Conservation (phyloP, 768 basidiomycete genomes). For the Tricholoma sp. region DNA sequence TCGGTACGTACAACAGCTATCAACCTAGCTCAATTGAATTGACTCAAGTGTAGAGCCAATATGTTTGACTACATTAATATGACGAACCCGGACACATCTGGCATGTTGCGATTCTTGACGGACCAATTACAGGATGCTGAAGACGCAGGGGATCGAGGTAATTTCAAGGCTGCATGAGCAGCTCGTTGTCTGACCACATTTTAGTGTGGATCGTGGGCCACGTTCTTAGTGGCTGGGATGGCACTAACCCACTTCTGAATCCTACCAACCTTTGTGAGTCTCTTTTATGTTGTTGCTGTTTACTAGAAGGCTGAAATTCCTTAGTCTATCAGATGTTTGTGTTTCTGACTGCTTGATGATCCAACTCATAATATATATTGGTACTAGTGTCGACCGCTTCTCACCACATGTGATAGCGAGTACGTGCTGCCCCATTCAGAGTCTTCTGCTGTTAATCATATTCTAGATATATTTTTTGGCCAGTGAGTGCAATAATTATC, state of each 20-base stretch:
- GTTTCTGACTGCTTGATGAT: constrained; percentile 5
- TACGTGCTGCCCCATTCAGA: constrained; percentile 26
- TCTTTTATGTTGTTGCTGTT: not conserved
- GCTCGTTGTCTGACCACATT: not conserved
- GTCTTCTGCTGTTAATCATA: not conserved
- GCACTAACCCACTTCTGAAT: constrained; percentile 54
- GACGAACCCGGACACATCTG: constrained; percentile 62
- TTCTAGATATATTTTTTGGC: constrained; percentile 68
- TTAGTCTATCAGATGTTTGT: constrained; percentile 36
- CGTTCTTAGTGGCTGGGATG: constrained; percentile 66
- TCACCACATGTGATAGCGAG: constrained; percentile 76
- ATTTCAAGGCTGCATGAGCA: not conserved
- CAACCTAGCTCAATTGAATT: not conserved
- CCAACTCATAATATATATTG: not conserved
- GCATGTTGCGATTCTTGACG: constrained; percentile 74
- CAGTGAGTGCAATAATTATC: constrained; percentile 31
- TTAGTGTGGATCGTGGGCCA: constrained; percentile 52
- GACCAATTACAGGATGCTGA: constrained; percentile 77
- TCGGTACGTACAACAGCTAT: constrained; percentile 18
- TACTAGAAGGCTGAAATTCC: not conserved
- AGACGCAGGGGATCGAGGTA: constrained; percentile 68
- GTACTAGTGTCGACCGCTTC: constrained; percentile 63
- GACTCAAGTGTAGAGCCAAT: constrained; percentile 42
- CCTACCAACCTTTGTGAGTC: constrained; percentile 67
- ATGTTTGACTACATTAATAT: constrained; percentile 77